A percentile compares a stretch with the other conserved stretches of the same genome.
Evolutionary conservation across 805 yeast species (phyloP).

Genomic region (Lipomyces starkeyi): DNA sequence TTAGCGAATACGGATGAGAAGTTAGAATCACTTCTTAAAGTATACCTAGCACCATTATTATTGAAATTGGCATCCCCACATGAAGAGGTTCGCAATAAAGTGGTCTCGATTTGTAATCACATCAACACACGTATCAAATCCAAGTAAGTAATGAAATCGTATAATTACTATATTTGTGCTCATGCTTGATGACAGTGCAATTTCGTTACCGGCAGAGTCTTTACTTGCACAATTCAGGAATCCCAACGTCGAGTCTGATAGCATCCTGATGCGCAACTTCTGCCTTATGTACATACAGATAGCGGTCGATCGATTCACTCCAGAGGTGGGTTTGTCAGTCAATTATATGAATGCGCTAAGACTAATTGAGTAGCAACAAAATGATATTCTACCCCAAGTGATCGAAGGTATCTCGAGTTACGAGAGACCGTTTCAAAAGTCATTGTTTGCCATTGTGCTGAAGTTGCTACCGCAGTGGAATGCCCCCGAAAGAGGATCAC

Average conservation of each 20-base stretch:
- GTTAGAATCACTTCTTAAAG: constrained; percentile 62
- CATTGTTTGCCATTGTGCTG: constrained; percentile 66
- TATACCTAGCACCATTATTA: constrained; percentile 77
- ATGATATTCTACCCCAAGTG: constrained; percentile 54
- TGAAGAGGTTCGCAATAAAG: constrained; percentile 66
- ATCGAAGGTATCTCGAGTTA: constrained; percentile 54
- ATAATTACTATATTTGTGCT: neutral
- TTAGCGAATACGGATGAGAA: constrained; percentile 71
- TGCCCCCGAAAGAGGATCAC: constrained; percentile 55
- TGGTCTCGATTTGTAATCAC: constrained; percentile 69
- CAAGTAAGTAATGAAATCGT: constrained; percentile 39
- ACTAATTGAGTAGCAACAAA: constrained; percentile 37
- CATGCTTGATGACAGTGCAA: constrained; percentile 26
- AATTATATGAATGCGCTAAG: neutral
- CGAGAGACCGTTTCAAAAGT: constrained; percentile 53
- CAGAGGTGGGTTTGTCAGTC: constrained; percentile 38
- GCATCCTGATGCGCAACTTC: constrained; percentile 27
- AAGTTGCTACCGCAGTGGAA: constrained; percentile 59
- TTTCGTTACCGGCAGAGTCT: constrained; percentile 69
- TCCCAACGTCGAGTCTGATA: constrained; percentile 51
- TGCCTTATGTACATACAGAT: constrained; percentile 65
- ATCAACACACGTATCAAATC: constrained; percentile 67
- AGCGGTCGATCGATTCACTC: constrained; percentile 63
- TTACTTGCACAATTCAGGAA: constrained; percentile 66
- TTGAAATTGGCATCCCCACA: constrained; percentile 78